phyloP scores from a whole-genome alignment of 108 stramenopile species.

The Stephanodiscus triporus region DNA sequence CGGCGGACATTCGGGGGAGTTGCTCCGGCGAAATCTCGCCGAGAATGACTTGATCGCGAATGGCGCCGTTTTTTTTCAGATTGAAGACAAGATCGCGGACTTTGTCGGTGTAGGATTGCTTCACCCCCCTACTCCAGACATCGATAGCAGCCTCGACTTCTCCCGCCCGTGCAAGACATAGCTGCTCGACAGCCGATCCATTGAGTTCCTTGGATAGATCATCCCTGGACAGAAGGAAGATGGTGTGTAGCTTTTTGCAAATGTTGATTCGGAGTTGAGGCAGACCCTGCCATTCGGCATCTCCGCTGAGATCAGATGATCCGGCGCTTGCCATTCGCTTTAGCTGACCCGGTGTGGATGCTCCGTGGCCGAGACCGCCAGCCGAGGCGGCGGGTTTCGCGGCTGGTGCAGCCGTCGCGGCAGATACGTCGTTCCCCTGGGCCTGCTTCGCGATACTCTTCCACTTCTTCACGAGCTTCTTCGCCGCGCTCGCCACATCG shows the following conservation, averaged over 20 bases:
- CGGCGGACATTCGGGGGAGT: constrained; percentile 69
- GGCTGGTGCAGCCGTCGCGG: not conserved
- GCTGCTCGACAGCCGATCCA: constrained; percentile 64
- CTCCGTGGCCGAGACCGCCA: constrained; percentile 17
- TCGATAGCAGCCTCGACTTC: constrained; percentile 77
- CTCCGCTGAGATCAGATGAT: constrained; percentile 31
- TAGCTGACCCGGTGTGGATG: constrained; percentile 16
- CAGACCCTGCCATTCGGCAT: constrained; percentile 68
- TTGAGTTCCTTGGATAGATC: constrained; percentile 70
- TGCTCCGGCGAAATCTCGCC: constrained; percentile 58
- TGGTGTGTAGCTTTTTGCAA: constrained; percentile 69
- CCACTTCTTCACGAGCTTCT: constrained; percentile 85
- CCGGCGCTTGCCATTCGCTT: constrained; percentile 39
- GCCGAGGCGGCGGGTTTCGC: constrained; percentile 18
- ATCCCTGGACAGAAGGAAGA: constrained; percentile 53
- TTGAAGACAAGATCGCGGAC: constrained; percentile 83
- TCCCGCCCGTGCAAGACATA: constrained; percentile 64
- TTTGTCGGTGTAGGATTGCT: constrained; percentile 72
- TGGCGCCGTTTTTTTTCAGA: constrained; percentile 77
- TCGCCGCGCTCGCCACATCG: constrained; percentile 58
- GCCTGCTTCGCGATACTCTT: constrained; percentile 75
- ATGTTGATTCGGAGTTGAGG: constrained; percentile 70
- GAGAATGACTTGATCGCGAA: constrained; percentile 67
- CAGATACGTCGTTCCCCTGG: constrained; percentile 20
- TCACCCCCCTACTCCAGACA: constrained; percentile 34